Evolutionary conservation across 2,329 filamentous ascomycete species (phyloP), one percentile per base, ranked within the genome.

Genomic region (Pseudopithomyces maydicus): DNA sequence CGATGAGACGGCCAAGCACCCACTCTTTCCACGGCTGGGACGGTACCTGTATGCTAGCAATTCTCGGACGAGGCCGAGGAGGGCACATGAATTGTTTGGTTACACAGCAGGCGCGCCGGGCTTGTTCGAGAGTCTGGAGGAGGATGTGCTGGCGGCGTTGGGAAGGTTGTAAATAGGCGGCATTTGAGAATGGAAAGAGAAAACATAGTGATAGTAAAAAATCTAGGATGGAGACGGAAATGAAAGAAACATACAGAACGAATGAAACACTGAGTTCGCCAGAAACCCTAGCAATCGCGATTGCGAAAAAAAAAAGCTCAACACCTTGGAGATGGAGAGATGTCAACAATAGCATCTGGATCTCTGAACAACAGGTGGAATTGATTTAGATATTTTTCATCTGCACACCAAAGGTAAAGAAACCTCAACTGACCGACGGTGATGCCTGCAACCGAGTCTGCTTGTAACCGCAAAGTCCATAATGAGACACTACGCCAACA

Each of bases 21-120:
- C 57, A 4, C 35, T n/a, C 6, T 68, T 66, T 17, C 68, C 66
- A 0, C 47, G 54, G 17, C 45, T 77, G 20, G 69, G 59, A n/a
- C 61, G 70, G 47, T 77, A 77, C 56, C 41, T 76, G 58, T 77
- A 72, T 55, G 71, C 69, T 0, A 71, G 83, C 55, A 90, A 89
- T 61, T 86, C 85, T 0, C 77, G 82, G 38, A 83, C 82, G 0
- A 75, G 75, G 48, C 84, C 86, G 0, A 77, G 79, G 54, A 76
- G 87, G 42, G 84, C 82, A 3, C 79, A 74, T 26, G 80, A 82
- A 57, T 65, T 82, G 44, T 73, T 89, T 20, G 84, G 81, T 0
- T 90, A 86, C 83, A 77, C 80, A 48, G 84, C 85, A 0, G 73
- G 71, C 15, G 75, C 79, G n/a, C 72, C 71, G 1, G 79, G 78